Evolutionary conservation across 139 green algal genomes (phyloP).

Genomic region (Haematococcus lacustris): DNA sequence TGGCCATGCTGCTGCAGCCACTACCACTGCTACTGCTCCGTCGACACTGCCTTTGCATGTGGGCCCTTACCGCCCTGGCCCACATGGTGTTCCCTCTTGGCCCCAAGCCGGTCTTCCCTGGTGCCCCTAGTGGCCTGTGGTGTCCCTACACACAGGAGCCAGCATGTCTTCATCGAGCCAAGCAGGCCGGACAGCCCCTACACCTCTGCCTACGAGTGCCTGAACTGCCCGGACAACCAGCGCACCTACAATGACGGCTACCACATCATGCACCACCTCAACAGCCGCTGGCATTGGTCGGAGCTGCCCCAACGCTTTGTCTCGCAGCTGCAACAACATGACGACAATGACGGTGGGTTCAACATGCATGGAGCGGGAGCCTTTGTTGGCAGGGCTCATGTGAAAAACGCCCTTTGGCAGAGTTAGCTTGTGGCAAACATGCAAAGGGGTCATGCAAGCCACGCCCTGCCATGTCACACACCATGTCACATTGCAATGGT

Average conservation of each 20-base stretch:
- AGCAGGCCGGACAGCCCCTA: conserved; percentile 20
- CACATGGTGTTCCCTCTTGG: no score
- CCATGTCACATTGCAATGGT: not conserved
- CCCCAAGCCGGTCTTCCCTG: no score
- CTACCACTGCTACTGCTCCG: no score
- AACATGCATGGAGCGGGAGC: not conserved
- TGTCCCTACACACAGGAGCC: conserved; percentile 54
- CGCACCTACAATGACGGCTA: conserved; percentile 88
- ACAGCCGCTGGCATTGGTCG: conserved; percentile 76
- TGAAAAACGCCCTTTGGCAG: not conserved
- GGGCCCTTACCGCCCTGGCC: no score
- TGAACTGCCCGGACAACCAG: conserved; percentile 66
- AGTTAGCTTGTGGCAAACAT: not conserved
- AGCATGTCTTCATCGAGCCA: conserved; percentile 83
- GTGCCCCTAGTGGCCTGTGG: no score
- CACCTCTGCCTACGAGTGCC: conserved; percentile 74
- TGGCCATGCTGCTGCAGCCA: no score
- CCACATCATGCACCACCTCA: conserved; percentile 84
- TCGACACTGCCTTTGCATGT: no score
- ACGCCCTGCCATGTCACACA: no score
- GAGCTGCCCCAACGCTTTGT: conserved; percentile 60
- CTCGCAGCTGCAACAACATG: conserved; percentile 51
- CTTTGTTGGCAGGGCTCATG: not conserved
- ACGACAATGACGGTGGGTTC: conserved; percentile 42
- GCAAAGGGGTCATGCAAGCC: no score